A percentile compares a stretch with the other conserved stretches of the same genome.
phyloP scores from a whole-genome alignment of 176 grass and related monocot species.

The Oryza meridionalis region DNA sequence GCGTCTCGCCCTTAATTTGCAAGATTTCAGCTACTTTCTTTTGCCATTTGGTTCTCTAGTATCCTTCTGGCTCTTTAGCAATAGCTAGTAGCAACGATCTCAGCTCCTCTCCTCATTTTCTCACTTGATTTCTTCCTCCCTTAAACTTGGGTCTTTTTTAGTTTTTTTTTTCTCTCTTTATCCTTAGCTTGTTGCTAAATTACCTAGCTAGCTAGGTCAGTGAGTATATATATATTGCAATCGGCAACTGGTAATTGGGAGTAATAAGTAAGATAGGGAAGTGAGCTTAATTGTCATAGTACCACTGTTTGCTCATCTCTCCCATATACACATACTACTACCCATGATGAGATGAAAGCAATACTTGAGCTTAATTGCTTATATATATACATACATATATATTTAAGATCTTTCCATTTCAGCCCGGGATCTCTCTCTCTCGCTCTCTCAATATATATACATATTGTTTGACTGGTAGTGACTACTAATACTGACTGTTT shows the following conservation, averaged over 20 bases:
- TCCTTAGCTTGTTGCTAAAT: conserved; percentile 24
- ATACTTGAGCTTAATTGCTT: conserved; percentile 18
- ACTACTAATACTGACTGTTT: conserved; percentile 20
- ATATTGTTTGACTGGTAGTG: neutral
- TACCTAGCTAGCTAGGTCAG: conserved; percentile 42
- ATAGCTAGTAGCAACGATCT: neutral
- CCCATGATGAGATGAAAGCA: conserved; percentile 14
- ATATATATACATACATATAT: neutral
- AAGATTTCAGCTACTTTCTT: conserved; percentile 46
- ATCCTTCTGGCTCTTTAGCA: conserved; percentile 10
- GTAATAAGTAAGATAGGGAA: conserved; percentile 1
- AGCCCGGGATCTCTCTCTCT: conserved; percentile 11
- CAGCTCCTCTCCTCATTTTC: neutral
- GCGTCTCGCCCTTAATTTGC: conserved; percentile 42
- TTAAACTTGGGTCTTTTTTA: neutral
- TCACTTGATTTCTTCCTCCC: conserved; percentile 26
- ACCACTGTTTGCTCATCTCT: conserved; percentile 31
- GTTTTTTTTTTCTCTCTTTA: neutral
- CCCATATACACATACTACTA: conserved; percentile 8
- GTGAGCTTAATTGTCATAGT: neutral
- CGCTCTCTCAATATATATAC: neutral
- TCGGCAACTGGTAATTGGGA: conserved; percentile 17
- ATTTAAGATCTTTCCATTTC: conserved; percentile 29
- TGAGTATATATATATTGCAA: conserved; percentile 16
- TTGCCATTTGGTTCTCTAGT: conserved; percentile 38